Conservation (phyloP, 2,329 filamentous ascomycete species). For the Calcarisporium arbuscula region DNA sequence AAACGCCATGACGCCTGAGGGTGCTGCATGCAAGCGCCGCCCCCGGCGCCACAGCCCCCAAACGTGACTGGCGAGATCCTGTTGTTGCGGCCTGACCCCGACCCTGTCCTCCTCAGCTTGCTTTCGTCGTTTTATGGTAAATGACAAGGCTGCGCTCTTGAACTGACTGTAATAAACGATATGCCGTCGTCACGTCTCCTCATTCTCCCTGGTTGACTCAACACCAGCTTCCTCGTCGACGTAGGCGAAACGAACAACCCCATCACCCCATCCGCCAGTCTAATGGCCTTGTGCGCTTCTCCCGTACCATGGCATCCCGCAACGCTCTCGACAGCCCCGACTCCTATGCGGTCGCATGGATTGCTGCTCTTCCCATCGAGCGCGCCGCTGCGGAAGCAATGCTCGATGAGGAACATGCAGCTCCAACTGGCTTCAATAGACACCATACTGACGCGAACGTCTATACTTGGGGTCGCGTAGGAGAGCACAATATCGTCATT, state of each 20-base stretch:
- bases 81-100: background rate
- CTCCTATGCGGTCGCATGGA: conserved; percentile 15
- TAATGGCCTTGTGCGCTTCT: conserved; percentile 14
- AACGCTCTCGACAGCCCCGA: conserved; percentile 6
- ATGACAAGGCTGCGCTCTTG: background rate
- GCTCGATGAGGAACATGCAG: conserved; percentile 13
- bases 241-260: background rate
- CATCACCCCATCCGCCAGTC: background rate
- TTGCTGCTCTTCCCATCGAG: conserved; percentile 12
- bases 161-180: background rate
- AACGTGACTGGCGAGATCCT: background rate
- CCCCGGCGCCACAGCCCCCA: background rate
- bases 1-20: no score
- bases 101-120: background rate
- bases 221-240: conserved; percentile 1
- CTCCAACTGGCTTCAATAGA: conserved; percentile 2
- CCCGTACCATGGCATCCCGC: conserved; percentile 3
- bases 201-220: background rate
- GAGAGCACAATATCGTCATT: conserved; percentile 15
- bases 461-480: conserved; percentile 13
- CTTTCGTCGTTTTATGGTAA: no score
- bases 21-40: conserved; percentile 1
- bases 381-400: conserved; percentile 13
- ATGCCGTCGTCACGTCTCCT: background rate
- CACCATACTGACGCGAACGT: conserved; percentile 11